phyloP scores from a whole-genome alignment of 176 grass and related monocot species.

The Puccinellia tenuiflora region DNA sequence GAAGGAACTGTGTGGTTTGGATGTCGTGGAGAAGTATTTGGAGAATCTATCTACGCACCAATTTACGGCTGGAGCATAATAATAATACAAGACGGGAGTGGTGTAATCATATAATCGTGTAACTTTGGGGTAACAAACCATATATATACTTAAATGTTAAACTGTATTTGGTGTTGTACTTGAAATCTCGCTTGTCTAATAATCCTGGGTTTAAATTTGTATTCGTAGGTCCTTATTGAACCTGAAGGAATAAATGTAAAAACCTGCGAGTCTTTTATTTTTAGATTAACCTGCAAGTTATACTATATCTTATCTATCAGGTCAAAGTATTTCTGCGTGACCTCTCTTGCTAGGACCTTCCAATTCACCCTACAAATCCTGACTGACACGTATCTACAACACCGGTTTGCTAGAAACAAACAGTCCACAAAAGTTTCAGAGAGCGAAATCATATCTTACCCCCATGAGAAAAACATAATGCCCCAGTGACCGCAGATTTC shows the following conservation, averaged over 20 bases:
- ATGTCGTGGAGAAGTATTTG: constrained; percentile 66
- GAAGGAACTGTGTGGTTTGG: constrained; percentile 64
- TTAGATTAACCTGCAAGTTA: neutral
- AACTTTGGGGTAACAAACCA: neutral
- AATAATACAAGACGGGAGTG: neutral
- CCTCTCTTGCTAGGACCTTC: too few relatives aligned
- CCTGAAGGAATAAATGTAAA: neutral
- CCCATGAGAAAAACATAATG: too few relatives aligned
- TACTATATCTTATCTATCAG: neutral
- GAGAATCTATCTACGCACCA: constrained; percentile 3
- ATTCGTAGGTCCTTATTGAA: neutral
- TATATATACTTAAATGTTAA: neutral
- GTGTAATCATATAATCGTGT: neutral
- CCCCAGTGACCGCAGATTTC: neutral
- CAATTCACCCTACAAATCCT: too few relatives aligned
- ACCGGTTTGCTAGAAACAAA: too few relatives aligned
- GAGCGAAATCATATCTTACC: too few relatives aligned
- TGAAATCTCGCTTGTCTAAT: neutral
- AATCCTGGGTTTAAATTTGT: neutral
- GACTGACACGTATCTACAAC: too few relatives aligned
- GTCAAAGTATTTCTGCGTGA: neutral
- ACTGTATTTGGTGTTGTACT: neutral
- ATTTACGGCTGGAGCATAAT: neutral
- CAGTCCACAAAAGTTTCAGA: too few relatives aligned
- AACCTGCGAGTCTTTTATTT: too few relatives aligned